A percentile compares a stretch with the other conserved stretches of the same genome.
These are phyloP conservation scores for Candida montana DNA, from an alignment of 805 yeast species.

Conservation along the genomic window DNA sequence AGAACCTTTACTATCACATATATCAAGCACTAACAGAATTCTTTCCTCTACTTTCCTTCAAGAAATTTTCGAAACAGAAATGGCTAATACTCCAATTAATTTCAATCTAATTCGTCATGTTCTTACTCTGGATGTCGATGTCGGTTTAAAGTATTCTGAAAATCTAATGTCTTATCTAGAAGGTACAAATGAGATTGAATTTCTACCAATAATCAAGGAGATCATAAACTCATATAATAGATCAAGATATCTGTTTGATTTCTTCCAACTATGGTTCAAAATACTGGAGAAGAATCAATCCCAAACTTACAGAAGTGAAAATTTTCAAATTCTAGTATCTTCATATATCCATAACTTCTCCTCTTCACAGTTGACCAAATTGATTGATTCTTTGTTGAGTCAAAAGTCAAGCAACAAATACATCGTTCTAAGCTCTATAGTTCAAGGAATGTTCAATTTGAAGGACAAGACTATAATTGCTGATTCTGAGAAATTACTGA, in stretches of 20 bases:
- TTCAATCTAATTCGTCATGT: slow-evolving; percentile 45
- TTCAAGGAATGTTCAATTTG: slow-evolving; percentile 36
- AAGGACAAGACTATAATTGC: slow-evolving; percentile 26
- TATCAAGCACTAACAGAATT: slow-evolving; percentile 47
- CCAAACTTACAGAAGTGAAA: slow-evolving; percentile 16
- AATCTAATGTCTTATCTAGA: slow-evolving; percentile 25
- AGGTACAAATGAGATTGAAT: not conserved
- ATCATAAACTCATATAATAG: slow-evolving; percentile 43
- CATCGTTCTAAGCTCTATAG: slow-evolving; percentile 27
- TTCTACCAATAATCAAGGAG: slow-evolving; percentile 23
- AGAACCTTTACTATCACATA: slow-evolving; percentile 37
- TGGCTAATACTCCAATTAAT: slow-evolving; percentile 39
- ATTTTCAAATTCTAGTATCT: slow-evolving; percentile 35
- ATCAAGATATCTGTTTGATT: slow-evolving; percentile 52
- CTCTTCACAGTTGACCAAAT: slow-evolving; percentile 34
- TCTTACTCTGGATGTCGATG: slow-evolving; percentile 49
- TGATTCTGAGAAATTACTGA: slow-evolving; percentile 21
- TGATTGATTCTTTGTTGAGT: slow-evolving; percentile 22
- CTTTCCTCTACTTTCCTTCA: slow-evolving; percentile 48
- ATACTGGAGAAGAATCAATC: slow-evolving; percentile 7
- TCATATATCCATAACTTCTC: slow-evolving; percentile 41
- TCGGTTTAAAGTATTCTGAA: slow-evolving; percentile 44
- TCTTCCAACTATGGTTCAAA: slow-evolving; percentile 41
- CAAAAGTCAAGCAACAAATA: slow-evolving; percentile 11
- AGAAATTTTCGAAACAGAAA: slow-evolving; percentile 40